Conservation (phyloP, 2,329 filamentous ascomycete species). For the Nemania serpens region DNA sequence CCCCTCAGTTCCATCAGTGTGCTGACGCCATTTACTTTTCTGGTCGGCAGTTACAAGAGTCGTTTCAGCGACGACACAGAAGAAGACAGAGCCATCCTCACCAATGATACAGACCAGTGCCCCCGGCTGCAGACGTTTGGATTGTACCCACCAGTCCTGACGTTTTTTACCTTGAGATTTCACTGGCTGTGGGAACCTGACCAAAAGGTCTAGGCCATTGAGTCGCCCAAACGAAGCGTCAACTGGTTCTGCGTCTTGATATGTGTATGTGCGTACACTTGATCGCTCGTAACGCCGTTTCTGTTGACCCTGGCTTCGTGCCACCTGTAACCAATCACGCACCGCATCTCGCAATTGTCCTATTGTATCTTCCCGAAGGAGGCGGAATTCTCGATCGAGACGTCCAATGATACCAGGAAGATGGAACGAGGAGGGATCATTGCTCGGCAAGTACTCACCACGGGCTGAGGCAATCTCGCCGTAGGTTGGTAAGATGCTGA, state of each 20-base stretch:
- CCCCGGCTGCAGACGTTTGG: conserved; percentile 54
- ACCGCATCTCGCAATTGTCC: conserved; percentile 57
- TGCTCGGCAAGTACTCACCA: conserved; percentile 51
- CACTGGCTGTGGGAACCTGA: conserved; percentile 53
- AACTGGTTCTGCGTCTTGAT: conserved; percentile 42
- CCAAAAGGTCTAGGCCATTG: conserved; percentile 50
- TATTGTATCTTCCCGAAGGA: conserved; percentile 60
- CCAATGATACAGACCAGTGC: conserved; percentile 56
- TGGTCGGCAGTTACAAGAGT: conserved; percentile 31
- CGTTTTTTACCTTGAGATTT: conserved; percentile 38
- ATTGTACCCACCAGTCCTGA: conserved; percentile 55
- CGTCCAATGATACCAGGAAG: conserved; percentile 51
- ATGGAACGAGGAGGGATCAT: conserved; percentile 47
- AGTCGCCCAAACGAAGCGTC: conserved; percentile 43
- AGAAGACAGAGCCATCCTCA: conserved; percentile 45
- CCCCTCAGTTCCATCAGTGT: background rate
- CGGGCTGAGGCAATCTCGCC: conserved; percentile 51
- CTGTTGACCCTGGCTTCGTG: conserved; percentile 32
- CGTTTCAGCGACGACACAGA: conserved; percentile 47
- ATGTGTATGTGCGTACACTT: conserved; percentile 44
- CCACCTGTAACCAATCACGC: conserved; percentile 44
- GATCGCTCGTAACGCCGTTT: conserved; percentile 29
- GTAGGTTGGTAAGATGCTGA: conserved; percentile 55
- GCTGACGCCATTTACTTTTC: background rate
- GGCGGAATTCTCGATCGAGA: conserved; percentile 59